Conservation (phyloP, 345 rosid species). For the Gossypium australe region DNA sequence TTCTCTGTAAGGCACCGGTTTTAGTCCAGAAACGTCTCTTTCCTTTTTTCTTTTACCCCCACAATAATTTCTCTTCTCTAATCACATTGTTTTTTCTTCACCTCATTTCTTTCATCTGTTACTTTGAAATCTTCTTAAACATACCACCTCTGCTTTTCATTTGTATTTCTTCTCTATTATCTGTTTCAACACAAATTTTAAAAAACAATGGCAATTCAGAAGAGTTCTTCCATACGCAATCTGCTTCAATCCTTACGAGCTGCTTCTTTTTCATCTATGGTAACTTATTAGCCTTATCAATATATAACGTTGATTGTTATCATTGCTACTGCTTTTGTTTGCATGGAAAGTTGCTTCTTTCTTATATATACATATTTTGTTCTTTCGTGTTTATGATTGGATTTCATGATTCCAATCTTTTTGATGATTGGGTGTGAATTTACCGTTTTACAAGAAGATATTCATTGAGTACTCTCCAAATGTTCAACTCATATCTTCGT, state of each 20-base stretch:
- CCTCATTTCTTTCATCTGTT: too few relatives aligned
- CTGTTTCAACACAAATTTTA: too few relatives aligned
- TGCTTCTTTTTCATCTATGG: slow-evolving; percentile 26
- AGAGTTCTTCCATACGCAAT: slow-evolving; percentile 12
- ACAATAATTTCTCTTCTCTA: too few relatives aligned
- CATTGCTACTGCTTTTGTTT: neutral
- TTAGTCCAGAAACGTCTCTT: too few relatives aligned
- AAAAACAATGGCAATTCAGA: slow-evolving; percentile 1
- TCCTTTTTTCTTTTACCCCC: too few relatives aligned
- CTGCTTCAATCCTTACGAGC: slow-evolving; percentile 18
- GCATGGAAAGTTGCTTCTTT: neutral
- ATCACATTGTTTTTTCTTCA: too few relatives aligned
- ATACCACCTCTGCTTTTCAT: too few relatives aligned
- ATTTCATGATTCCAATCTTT: neutral
- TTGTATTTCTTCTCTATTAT: too few relatives aligned
- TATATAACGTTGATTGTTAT: neutral
- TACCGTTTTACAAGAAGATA: neutral
- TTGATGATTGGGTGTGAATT: neutral
- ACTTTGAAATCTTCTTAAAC: too few relatives aligned
- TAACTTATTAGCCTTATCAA: neutral
- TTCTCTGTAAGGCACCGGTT: too few relatives aligned
- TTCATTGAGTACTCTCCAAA: neutral
- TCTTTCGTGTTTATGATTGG: neutral
- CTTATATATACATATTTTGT: neutral
- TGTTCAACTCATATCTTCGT: too few relatives aligned